A percentile compares a stretch with the other conserved stretches of the same genome.
Conservation (phyloP, 164 flowering plant genomes). For the Macadamia tetraphylla region DNA sequence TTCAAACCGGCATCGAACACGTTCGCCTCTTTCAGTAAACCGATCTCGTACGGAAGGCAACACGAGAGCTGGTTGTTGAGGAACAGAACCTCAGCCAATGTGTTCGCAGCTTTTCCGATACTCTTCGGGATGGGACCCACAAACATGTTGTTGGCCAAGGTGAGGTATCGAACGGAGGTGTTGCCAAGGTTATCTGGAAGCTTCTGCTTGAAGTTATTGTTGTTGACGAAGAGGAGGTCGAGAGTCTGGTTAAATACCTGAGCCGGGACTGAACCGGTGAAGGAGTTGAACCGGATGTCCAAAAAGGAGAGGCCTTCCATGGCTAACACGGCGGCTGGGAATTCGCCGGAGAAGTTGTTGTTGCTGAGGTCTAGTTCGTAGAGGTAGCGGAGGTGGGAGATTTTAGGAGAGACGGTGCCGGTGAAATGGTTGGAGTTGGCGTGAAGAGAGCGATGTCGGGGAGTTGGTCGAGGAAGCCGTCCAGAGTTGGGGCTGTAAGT, state of each 20-base stretch:
- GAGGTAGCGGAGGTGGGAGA: constrained; percentile 23
- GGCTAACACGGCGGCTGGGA: constrained; percentile 23
- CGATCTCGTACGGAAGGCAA: constrained; percentile 57
- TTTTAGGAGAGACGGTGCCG: constrained; percentile 14
- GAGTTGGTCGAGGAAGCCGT: constrained; percentile 21
- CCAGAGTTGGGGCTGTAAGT: constrained; percentile 18
- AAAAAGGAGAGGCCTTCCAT: constrained; percentile 22
- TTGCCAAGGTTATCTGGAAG: constrained; percentile 36
- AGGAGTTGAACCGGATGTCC: constrained; percentile 36
- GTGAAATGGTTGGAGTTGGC: constrained; percentile 40
- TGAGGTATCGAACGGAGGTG: constrained; percentile 24
- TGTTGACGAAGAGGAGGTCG: constrained; percentile 46
- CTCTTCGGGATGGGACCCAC: constrained; percentile 36
- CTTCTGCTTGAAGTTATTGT: constrained; percentile 31
- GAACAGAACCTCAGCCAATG: constrained; percentile 39
- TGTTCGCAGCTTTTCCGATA: constrained; percentile 24
- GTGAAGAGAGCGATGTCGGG: constrained; percentile 39
- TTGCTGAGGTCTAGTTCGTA: constrained; percentile 46
- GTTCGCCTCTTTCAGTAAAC: constrained; percentile 23
- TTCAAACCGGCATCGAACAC: constrained; percentile 47
- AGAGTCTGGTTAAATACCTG: constrained; percentile 21
- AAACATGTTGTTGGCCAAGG: constrained; percentile 48
- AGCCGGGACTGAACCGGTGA: constrained; percentile 31
- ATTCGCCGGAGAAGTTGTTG: constrained; percentile 28
- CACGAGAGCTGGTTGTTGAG: constrained; percentile 43